These are phyloP conservation scores for Botrytis elliptica DNA, from an alignment of 2,329 filamentous ascomycete species.

Conservation along the genomic window DNA sequence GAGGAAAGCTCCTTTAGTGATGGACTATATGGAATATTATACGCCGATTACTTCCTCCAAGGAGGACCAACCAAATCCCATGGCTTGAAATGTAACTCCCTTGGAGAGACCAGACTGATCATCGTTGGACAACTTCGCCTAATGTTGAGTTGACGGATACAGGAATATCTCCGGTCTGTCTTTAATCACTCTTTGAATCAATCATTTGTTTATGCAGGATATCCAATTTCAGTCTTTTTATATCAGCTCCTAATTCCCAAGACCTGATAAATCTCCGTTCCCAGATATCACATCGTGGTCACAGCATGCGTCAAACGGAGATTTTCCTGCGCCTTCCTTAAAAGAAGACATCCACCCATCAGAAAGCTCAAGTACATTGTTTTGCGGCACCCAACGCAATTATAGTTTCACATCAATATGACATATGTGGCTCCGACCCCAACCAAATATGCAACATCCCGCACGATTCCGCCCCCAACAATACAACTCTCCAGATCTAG, in stretches of 20 bases:
- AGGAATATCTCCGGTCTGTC: not conserved
- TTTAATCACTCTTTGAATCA: not conserved
- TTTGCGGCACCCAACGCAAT: conserved; percentile 1
- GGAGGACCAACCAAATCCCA: conserved; percentile 4
- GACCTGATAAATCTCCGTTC: conserved; percentile 6
- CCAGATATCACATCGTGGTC: conserved; percentile 15
- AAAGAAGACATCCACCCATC: not conserved
- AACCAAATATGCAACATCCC: conserved; percentile 14
- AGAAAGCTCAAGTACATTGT: not conserved
- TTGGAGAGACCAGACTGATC: not conserved
- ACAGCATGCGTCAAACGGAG: conserved; percentile 19
- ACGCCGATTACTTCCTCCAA: not conserved
- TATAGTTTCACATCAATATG: conserved; percentile 10
- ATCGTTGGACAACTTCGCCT: not conserved
- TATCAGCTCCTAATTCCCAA: not conserved
- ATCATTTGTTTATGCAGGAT: not conserved
- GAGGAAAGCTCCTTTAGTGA: conserved; percentile 2
- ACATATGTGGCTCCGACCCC: conserved; percentile 16
- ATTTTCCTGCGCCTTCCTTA: not conserved
- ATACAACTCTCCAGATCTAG: conserved; percentile 11
- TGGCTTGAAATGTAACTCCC: conserved; percentile 13
- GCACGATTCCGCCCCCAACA: conserved; percentile 20
- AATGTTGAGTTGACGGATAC: not conserved
- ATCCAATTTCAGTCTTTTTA: not conserved
- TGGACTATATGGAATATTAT: not conserved